These are phyloP conservation scores for Spongospora subterranea DNA, from an alignment of 208 protist species.

Conservation along the genomic window DNA sequence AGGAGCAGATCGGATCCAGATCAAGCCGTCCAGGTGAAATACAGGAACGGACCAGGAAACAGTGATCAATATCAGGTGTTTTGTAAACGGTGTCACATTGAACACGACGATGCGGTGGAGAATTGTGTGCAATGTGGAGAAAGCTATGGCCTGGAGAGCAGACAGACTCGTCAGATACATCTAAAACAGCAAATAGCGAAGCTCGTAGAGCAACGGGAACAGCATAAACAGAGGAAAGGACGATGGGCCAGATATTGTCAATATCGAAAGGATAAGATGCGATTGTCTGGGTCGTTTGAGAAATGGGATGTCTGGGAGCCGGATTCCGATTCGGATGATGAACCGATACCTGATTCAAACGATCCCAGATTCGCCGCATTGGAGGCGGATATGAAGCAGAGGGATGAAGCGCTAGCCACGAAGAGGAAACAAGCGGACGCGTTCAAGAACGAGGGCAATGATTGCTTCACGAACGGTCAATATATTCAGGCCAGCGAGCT, in stretches of 20 bases:
- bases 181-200: not conserved
- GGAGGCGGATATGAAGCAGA: not conserved
- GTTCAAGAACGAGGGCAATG: slow-evolving; percentile 38
- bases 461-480: not conserved
- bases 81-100: not conserved
- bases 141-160: not conserved
- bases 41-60: not conserved
- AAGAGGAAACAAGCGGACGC: not conserved
- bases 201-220: not conserved
- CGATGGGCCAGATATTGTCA: not conserved
- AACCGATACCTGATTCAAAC: slow-evolving; percentile 10
- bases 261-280: not conserved
- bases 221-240: not conserved
- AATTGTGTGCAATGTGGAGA: not conserved
- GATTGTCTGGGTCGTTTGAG: not conserved
- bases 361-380: slow-evolving; percentile 35
- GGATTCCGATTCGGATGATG: slow-evolving; percentile 50
- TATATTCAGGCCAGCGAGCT: slow-evolving; percentile 41
- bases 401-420: not conserved
- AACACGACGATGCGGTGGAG: slow-evolving; percentile 14
- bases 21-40: not conserved
- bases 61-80: not conserved
- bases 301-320: slow-evolving; percentile 27
- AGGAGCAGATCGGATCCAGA: not conserved
- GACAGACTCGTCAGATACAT: not conserved